Percentiles rank a stretch among this genome's conserved stretches.
These are phyloP conservation scores for Diplosphaera chodatii DNA, from an alignment of 139 green algal genomes.

Conservation along the genomic window DNA sequence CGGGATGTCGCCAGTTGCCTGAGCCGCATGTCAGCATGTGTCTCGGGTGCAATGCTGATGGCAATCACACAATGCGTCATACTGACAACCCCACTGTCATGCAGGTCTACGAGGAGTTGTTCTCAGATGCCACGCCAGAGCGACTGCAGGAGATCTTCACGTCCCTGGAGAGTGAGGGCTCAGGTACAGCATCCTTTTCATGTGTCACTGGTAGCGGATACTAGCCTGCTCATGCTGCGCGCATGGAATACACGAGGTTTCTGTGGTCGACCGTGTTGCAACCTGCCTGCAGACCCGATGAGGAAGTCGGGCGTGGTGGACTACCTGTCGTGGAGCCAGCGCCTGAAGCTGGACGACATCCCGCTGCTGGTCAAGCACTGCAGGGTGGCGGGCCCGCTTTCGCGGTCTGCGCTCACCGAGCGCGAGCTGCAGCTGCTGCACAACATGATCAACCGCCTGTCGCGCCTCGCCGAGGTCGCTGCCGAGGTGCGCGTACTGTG, in stretches of 20 bases:
- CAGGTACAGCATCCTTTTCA: neutral
- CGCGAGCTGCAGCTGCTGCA: constrained; percentile 63
- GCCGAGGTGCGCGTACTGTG: constrained; percentile 15
- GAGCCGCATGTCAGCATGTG: too few relatives aligned
- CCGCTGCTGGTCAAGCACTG: constrained; percentile 39
- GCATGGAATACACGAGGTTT: too few relatives aligned
- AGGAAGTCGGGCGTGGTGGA: constrained; percentile 33
- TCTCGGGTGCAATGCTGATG: too few relatives aligned
- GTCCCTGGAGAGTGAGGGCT: constrained; percentile 25
- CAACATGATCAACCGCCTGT: constrained; percentile 58
- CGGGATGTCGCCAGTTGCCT: too few relatives aligned
- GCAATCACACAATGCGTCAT: too few relatives aligned
- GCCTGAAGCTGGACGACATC: constrained; percentile 17
- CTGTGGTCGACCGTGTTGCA: neutral
- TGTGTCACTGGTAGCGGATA: too few relatives aligned
- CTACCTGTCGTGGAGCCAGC: constrained; percentile 48
- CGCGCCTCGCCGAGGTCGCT: constrained; percentile 35
- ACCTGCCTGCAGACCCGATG: neutral
- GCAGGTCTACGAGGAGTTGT: constrained; percentile 33
- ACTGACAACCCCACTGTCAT: too few relatives aligned
- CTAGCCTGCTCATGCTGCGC: too few relatives aligned
- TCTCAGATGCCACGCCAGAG: constrained; percentile 24
- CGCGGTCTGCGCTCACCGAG: constrained; percentile 29
- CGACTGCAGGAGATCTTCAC: constrained; percentile 29
- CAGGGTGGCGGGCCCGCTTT: constrained; percentile 35